These are phyloP conservation scores for Botrytis elliptica DNA, from an alignment of 2,329 filamentous ascomycete species.

Conservation along the genomic window DNA sequence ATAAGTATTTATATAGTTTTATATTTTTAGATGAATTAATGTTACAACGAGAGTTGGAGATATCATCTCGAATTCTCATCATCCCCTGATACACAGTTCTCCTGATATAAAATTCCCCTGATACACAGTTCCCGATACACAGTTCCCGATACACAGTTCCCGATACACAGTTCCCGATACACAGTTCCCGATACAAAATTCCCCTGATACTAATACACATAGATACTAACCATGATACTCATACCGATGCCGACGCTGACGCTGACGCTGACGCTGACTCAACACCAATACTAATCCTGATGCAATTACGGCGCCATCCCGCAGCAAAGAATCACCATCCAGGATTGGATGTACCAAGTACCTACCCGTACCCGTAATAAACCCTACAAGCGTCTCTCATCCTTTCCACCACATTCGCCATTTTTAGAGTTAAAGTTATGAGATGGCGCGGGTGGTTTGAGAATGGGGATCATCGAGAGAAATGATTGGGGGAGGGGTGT, in stretches of 20 bases:
- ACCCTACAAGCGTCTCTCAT: background rate
- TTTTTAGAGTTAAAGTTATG: conserved; percentile 8
- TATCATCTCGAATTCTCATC: too few species aligned
- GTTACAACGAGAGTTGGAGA: too few species aligned
- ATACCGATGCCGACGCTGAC: background rate
- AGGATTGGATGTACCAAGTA: background rate
- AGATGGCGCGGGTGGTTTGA: background rate
- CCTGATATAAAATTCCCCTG: too few species aligned
- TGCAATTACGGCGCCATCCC: conserved; percentile 11
- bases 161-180: too few species aligned
- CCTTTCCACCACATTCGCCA: background rate
- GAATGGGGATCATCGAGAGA: background rate
- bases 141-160: too few species aligned
- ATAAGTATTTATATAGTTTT: too few species aligned
- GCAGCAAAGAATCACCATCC: background rate
- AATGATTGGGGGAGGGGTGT: background rate
- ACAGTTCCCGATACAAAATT: too few species aligned
- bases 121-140: too few species aligned
- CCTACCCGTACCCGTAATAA: background rate
- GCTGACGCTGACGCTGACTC: background rate
- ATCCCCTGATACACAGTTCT: too few species aligned
- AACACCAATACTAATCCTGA: background rate
- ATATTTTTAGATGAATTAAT: too few species aligned
- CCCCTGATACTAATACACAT: background rate
- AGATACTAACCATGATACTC: background rate